Evolutionary conservation across 2,329 filamentous ascomycete species (phyloP), one percentile per base, ranked within the genome.

Genomic region (Hypoxylon rubiginosum): DNA sequence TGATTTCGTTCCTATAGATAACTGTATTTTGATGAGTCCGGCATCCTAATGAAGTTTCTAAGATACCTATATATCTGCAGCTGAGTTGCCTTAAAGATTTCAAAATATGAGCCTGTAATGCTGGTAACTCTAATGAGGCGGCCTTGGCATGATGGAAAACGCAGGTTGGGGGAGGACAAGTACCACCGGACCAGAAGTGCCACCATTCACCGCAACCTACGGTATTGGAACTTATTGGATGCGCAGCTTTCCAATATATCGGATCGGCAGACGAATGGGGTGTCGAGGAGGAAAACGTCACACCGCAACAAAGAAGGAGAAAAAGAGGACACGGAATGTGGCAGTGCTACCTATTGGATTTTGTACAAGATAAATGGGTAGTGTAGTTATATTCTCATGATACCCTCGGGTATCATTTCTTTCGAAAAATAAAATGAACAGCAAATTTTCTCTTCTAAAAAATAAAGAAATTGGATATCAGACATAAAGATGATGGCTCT

Each of bases 361-460:
- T 51, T 30, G 19, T 28, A 58, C 48, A n/a, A 62, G 58, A 69
- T 66, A 62, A 61, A 64, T 55, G 55, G 46, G n/a, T 39, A 41
- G 13, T 50, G 49, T 61, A 53, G 53, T n/a, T 62, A 60, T 67
- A 67, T 62, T 54, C 51, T 43, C 50, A 64, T 64, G 66, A 68
- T 64, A 53, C 64, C 67, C 54, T 67, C 66, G 67, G 67, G 67
- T 69, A 69, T 69, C 64, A 49, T 34, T 54, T 61, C 53, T 30
- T 43, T 58, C 49, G 54, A 61, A 65, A 53, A 43, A 53, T 43
- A 28, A 30, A 30, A 30, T 48, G 53, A 63, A 60, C 34, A 50
- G 48, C 46, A 54, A 62, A 43, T 50, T 46, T 36, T n/a, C n/a
- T 54, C 36, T 58, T 59, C 56, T 59, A 59, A 58, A 58, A 66